Conservation (phyloP, 306 rosid species). For the Astragalus glycyphyllos region DNA sequence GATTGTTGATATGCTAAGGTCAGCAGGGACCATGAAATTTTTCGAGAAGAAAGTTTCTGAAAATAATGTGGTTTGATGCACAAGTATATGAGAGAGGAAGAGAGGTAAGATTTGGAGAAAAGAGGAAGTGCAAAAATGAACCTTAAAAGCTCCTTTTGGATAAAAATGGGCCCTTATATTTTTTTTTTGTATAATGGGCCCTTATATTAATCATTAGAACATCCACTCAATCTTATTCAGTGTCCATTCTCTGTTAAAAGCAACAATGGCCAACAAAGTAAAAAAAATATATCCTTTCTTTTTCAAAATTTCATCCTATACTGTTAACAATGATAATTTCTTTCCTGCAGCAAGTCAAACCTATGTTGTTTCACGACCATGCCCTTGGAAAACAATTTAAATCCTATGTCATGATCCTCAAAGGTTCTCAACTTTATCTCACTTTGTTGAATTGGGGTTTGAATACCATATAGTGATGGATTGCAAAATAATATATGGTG, state of each 20-base stretch:
- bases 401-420: conserved; percentile 19
- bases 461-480: neutral
- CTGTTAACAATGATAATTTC: conserved; percentile 39
- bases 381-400: conserved; percentile 28
- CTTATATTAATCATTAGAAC: conserved; percentile 57
- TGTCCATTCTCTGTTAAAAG: conserved; percentile 53
- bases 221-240: conserved; percentile 69
- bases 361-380: conserved; percentile 30
- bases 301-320: conserved; percentile 32
- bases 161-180: conserved; percentile 44
- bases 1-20: conserved; percentile 1
- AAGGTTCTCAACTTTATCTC: neutral
- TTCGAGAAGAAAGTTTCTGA: conserved; percentile 23
- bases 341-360: conserved; percentile 41
- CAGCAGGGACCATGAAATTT: conserved; percentile 4
- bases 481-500: conserved; percentile 1
- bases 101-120: conserved; percentile 19
- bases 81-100: conserved; percentile 3
- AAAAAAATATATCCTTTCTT: conserved; percentile 21
- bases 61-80: conserved; percentile 30
- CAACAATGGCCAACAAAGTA: conserved; percentile 45
- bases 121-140: conserved; percentile 41
- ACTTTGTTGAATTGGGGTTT: neutral
- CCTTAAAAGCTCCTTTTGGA: conserved; percentile 34
- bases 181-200: conserved; percentile 34